Evolutionary conservation across 441 rosid species (phyloP), one percentile per base, ranked within the genome.

Genomic region (Raphanus hybrid): DNA sequence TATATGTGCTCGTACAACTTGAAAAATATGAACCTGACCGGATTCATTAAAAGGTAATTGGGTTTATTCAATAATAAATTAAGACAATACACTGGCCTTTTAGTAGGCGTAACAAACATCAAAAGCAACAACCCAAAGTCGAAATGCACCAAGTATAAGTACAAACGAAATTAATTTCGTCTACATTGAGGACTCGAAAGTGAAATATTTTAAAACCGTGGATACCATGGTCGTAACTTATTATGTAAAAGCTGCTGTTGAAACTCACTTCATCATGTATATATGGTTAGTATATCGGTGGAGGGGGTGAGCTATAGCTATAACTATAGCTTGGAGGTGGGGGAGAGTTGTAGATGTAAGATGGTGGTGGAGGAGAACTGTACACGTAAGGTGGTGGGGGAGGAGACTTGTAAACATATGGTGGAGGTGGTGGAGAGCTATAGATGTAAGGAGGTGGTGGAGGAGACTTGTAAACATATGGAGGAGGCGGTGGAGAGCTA

Each of bases 241-340:
- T 67, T 68, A 34, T 5, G 10, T n/a, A 68, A 18, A 68, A 9
- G 69, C 62, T 60, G 60, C 12, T 18, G 48, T 45, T 12, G 16
- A 57, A 69, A 18, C 57, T 67, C n/a, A 45, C 62, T 48, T 61
- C 69, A 61, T 48, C 68, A 60, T 35, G 64, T 54, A 61, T 48
- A 10, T 34, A 10, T 34, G 69, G 16, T 75, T 75, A 75, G 43
- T 75, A 75, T 23, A 75, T 20, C 50, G 74, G 74, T 3, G 74
- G 57, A 0, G 69, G 69, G 0, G 74, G 54, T 1, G 74, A 45
- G 0, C 9, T 70, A 1, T 70, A 69, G 12, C 58, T 0, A 23
- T 23, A 23, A 23, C 26, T 23, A 23, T 23, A 23, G 26, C 26
- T 23, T 23, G 69, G 15, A 41, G 69, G 69, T 3, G 68, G 68